A percentile compares a stretch with the other conserved stretches of the same genome.
Evolutionary conservation across 2,329 filamentous ascomycete genomes (phyloP).

Genomic region (Colletotrichum cereale): DNA sequence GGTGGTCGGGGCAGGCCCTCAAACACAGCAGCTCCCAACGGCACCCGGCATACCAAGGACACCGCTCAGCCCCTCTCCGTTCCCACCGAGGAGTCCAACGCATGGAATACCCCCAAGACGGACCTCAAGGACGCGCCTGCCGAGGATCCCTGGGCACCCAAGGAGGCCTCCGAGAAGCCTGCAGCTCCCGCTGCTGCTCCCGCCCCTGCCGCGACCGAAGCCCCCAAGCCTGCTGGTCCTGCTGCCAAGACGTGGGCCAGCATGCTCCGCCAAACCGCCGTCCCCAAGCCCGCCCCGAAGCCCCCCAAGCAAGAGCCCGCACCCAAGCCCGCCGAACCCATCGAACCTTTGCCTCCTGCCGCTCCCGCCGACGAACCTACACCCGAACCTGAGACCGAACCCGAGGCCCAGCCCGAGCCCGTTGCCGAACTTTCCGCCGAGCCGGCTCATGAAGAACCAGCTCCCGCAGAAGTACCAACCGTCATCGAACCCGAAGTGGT

Average conservation of each 20-base stretch:
- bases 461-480: slow-evolving; percentile 45
- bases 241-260: slow-evolving; percentile 78
- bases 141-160: slow-evolving; percentile 56
- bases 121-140: slow-evolving; percentile 48
- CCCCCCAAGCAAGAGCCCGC: slow-evolving; percentile 60
- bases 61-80: slow-evolving; percentile 70
- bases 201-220: slow-evolving; percentile 52
- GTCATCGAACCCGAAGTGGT: slow-evolving; percentile 65
- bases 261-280: slow-evolving; percentile 74
- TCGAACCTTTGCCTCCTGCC: slow-evolving; percentile 52
- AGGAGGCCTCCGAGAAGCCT: slow-evolving; percentile 54
- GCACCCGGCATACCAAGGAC: slow-evolving; percentile 64
- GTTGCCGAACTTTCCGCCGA: slow-evolving; percentile 48
- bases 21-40: slow-evolving; percentile 69
- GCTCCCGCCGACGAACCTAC: slow-evolving; percentile 44
- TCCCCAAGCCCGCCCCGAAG: slow-evolving; percentile 69
- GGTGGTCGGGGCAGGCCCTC: slow-evolving; percentile 74
- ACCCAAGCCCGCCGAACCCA: slow-evolving; percentile 59
- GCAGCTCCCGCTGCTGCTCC: slow-evolving; percentile 50
- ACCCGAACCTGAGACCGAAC: slow-evolving; percentile 51
- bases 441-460: slow-evolving; percentile 44
- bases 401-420: slow-evolving; percentile 53
- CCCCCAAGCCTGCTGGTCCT: slow-evolving; percentile 54
- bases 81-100: slow-evolving; percentile 77
- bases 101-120: slow-evolving; percentile 64